Base-by-base conservation (phyloP, 148 eudicot species). In the Beta vulgaris region DNA sequence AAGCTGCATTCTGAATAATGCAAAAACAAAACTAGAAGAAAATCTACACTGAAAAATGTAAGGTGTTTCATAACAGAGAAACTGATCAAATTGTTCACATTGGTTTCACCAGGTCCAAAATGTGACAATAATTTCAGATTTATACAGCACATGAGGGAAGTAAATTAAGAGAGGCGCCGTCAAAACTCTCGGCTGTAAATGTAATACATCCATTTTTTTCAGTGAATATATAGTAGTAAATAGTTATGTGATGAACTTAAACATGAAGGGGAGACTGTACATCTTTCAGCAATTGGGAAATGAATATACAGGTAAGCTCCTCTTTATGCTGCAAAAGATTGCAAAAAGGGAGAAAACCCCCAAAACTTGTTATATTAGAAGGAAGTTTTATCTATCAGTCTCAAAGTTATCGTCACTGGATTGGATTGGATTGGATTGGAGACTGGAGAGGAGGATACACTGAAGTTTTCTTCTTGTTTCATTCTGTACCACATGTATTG, bases 401-500 rank as follows among this genome's bases (percentile, higher is more conserved):
- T 88, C 91, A 53, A 63, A 82, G 75, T 84, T 71, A 74, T 85
- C 87, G 70, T 87, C 91, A 76, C 84, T 87, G 49, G 91, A 76
- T 51, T 89, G 64, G 73, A 89, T 74, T n/a, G n/a, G n/a, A n/a
- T n/a, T n/a, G n/a, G n/a, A n/a, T n/a, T n/a, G n/a, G n/a, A n/a
- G n/a, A n/a, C n/a, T n/a, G n/a, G n/a, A n/a, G n/a, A n/a, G n/a
- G n/a, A 97, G 76, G 90, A 88, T 90, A 92, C 90, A 8, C 82
- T 95, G 87, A 89, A n/a, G n/a, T n/a, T n/a, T 90, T 68, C 92
- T 90, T 78, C 88, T 95, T 78, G 82, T 95, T 96, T 95, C 58
- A 86, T 92, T 14, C 88, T 95, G 49, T 78, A 86, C 85, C 96
- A 92, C 84, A 89, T 92, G 93, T 66, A 19, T 72, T 66, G 63